A percentile compares a stretch with the other conserved stretches of the same genome.
These are phyloP conservation scores for Yamadazyma taylorii DNA, from an alignment of 1,139 yeast species.

Conservation along the genomic window DNA sequence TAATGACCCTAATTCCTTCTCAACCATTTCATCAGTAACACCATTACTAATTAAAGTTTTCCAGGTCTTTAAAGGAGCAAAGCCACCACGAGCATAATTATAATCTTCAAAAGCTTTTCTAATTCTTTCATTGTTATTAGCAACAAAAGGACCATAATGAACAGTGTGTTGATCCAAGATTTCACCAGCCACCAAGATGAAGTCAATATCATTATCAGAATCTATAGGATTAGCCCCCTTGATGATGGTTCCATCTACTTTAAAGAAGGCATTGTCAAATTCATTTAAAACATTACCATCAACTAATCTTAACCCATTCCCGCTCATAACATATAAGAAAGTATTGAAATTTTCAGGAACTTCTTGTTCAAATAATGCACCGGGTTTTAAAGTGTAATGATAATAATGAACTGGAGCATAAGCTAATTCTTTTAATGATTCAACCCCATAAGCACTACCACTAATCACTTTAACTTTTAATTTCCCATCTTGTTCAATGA, in stretches of 20 bases:
- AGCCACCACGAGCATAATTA: constrained; percentile 68
- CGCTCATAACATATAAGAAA: constrained; percentile 69
- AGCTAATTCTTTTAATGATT: constrained; percentile 74
- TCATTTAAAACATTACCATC: constrained; percentile 42
- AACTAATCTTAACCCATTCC: constrained; percentile 52
- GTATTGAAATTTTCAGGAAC: constrained; percentile 67
- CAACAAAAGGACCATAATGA: constrained; percentile 91
- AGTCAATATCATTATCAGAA: constrained; percentile 41
- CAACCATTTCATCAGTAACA: constrained; percentile 48
- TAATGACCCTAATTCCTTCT: constrained; percentile 39
- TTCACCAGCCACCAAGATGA: constrained; percentile 77
- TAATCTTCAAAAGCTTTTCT: constrained; percentile 70
- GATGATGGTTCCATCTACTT: constrained; percentile 61
- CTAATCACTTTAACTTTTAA: constrained; percentile 72
- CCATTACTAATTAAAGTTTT: constrained; percentile 64
- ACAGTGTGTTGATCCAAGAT: constrained; percentile 74
- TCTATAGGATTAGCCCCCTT: constrained; percentile 48
- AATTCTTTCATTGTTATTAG: constrained; percentile 60
- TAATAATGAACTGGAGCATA: constrained; percentile 82
- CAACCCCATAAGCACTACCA: constrained; percentile 75
- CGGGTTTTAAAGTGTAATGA: constrained; percentile 65
- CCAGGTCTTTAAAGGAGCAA: constrained; percentile 72
- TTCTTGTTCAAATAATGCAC: constrained; percentile 63
- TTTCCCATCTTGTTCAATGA: constrained; percentile 64
- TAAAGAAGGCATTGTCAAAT: constrained; percentile 61